Conservation (phyloP, 176 grass and related monocot species). For the Oryza glumipatula region DNA sequence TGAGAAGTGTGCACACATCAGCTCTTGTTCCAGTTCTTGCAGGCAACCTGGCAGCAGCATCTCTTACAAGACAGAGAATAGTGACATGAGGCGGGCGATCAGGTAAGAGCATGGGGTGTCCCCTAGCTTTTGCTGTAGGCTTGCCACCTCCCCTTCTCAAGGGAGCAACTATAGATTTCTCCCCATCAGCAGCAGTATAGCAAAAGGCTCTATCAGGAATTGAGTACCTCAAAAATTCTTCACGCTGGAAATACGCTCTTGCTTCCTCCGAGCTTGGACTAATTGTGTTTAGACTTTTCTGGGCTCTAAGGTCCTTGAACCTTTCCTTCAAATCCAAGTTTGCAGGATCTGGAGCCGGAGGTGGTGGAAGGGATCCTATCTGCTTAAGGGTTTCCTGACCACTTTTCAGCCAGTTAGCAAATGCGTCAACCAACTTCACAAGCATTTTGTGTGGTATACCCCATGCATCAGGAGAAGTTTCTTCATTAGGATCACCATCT, state of each 20-base stretch:
- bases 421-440: slow-evolving; percentile 97
- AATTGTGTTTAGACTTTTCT: slow-evolving; percentile 98
- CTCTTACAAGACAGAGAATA: slow-evolving; percentile 95
- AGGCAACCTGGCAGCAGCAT: slow-evolving; percentile 93
- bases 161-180: slow-evolving; percentile 95
- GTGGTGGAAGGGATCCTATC: slow-evolving; percentile 88
- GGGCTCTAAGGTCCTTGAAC: slow-evolving; percentile 96
- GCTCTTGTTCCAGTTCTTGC: slow-evolving; percentile 93
- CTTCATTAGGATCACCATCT: slow-evolving; percentile 75
- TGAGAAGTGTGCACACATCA: slow-evolving; percentile 95
- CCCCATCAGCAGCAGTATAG: slow-evolving; percentile 95
- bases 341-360: slow-evolving; percentile 78
- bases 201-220: slow-evolving; percentile 98
- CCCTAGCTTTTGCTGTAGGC: slow-evolving; percentile 96
- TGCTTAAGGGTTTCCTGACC: slow-evolving; percentile 98
- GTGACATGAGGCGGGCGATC: slow-evolving; percentile 96
- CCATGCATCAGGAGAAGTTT: slow-evolving; percentile 96
- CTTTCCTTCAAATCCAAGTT: slow-evolving; percentile 93
- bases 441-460: slow-evolving; percentile 99
- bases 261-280: slow-evolving; percentile 84
- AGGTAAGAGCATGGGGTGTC: slow-evolving; percentile 96
- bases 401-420: slow-evolving; percentile 99
- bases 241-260: slow-evolving; percentile 78
- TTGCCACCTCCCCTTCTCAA: slow-evolving; percentile 95
- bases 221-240: slow-evolving; percentile 94